Evolutionary conservation across 139 green algal species (phyloP).

Genomic region (Gonium pectorale): DNA sequence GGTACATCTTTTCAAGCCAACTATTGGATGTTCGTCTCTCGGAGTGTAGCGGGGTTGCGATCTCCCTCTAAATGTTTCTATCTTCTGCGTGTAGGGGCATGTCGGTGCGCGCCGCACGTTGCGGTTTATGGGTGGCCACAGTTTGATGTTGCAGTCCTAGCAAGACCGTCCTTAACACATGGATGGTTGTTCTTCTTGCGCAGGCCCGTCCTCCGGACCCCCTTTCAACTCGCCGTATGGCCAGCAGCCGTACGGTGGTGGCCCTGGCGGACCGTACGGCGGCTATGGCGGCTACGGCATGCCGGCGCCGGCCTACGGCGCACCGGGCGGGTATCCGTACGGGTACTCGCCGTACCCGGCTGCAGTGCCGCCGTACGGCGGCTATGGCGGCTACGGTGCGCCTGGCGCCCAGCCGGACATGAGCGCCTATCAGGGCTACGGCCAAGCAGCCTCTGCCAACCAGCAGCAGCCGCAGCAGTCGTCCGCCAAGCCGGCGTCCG

Average conservation of each 20-base stretch:
- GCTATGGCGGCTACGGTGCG: conserved; percentile 52
- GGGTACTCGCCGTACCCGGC: conserved; percentile 30
- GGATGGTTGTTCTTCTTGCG: not conserved
- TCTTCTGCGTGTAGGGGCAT: too few relatives aligned
- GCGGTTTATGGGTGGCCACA: too few relatives aligned
- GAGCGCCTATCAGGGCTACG: conserved; percentile 12
- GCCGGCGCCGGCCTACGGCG: not conserved
- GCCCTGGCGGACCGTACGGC: not conserved
- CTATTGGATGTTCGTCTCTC: too few relatives aligned
- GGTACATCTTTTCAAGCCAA: too few relatives aligned
- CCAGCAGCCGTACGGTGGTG: not conserved
- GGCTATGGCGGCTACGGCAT: not conserved
- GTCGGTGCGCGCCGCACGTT: too few relatives aligned
- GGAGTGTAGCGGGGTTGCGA: too few relatives aligned
- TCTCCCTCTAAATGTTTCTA: too few relatives aligned
- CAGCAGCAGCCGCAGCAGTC: conserved; percentile 7
- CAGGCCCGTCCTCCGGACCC: not conserved
- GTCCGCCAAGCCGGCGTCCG: not conserved
- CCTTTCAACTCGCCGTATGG: not conserved
- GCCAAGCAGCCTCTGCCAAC: conserved; percentile 4
- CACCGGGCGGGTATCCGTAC: not conserved
- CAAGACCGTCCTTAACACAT: too few relatives aligned
- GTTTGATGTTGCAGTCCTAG: too few relatives aligned
- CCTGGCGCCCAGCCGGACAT: conserved; percentile 20
- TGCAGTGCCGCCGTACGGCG: not conserved